These are phyloP conservation scores for Abrus precatorius DNA, from an alignment of 306 rosid species.

Conservation along the genomic window DNA sequence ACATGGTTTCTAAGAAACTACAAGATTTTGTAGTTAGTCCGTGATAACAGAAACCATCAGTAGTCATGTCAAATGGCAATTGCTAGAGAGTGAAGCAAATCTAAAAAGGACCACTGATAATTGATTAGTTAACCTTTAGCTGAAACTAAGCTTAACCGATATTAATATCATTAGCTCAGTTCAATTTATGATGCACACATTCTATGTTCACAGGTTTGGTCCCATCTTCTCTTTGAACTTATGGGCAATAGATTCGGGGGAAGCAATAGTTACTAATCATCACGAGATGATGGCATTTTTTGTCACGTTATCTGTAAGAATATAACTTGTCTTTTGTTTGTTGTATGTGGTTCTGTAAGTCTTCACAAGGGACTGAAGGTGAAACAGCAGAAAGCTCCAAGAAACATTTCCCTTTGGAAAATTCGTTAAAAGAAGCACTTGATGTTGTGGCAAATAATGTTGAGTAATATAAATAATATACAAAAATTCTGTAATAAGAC, in stretches of 20 bases:
- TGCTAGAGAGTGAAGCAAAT: conserved; percentile 18
- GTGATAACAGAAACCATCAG: conserved; percentile 20
- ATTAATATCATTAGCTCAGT: conserved; percentile 6
- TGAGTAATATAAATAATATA: neutral
- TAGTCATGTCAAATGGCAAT: conserved; percentile 14
- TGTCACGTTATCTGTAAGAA: conserved; percentile 65
- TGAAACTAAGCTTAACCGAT: conserved; percentile 5
- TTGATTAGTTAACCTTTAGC: conserved; percentile 11
- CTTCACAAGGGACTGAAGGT: conserved; percentile 44
- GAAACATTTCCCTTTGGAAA: conserved; percentile 45
- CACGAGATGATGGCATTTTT: conserved; percentile 65
- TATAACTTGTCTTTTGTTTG: conserved; percentile 57
- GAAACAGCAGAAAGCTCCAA: conserved; percentile 52
- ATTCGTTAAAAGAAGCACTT: conserved; percentile 32
- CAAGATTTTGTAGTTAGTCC: neutral
- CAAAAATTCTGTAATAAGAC: conserved; percentile 11
- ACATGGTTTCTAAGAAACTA: neutral
- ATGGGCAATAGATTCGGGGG: conserved; percentile 50
- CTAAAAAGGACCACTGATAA: conserved; percentile 2
- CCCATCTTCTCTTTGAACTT: conserved; percentile 50
- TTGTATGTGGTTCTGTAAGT: conserved; percentile 41
- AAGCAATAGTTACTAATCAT: conserved; percentile 78
- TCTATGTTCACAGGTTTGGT: conserved; percentile 45
- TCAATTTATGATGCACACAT: conserved; percentile 13
- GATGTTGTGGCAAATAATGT: conserved; percentile 28